Evolutionary conservation across 306 rosid genomes (phyloP).

Genomic region (Senna siamea): DNA sequence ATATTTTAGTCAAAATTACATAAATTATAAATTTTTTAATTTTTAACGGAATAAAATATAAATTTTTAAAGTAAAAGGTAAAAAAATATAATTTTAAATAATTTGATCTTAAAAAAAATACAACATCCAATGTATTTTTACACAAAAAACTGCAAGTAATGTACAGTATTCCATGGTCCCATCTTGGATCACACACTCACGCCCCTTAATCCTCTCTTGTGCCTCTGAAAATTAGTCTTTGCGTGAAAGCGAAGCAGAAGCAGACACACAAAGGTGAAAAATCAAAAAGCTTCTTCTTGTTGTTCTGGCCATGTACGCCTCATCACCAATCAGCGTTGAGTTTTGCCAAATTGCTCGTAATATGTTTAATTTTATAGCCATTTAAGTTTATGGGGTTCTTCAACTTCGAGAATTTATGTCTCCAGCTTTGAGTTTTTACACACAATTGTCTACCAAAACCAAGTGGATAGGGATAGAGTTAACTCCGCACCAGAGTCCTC

Average conservation of each 20-base stretch:
- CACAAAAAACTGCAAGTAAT: no score
- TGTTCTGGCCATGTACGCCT: conserved; percentile 31
- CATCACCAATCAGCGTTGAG: conserved; percentile 35
- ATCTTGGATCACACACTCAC: conserved; percentile 61
- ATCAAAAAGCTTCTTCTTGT: conserved; percentile 4
- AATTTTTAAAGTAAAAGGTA: no score
- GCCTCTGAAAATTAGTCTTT: conserved; percentile 53
- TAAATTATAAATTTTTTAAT: no score
- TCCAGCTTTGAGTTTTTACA: conserved; percentile 42
- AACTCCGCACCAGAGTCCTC: not conserved
- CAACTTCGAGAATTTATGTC: conserved; percentile 35
- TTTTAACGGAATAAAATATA: no score
- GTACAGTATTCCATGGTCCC: no score
- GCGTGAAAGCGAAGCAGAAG: conserved; percentile 64
- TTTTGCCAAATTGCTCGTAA: conserved; percentile 35
- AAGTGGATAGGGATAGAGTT: not conserved
- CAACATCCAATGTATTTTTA: no score
- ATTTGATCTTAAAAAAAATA: no score
- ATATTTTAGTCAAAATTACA: no score
- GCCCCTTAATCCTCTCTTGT: conserved; percentile 38
- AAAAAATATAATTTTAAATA: no score
- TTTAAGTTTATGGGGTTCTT: conserved; percentile 8
- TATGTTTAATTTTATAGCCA: conserved; percentile 21
- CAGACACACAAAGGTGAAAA: conserved; percentile 34
- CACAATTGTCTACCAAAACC: conserved; percentile 38